Evolutionary conservation across 768 basidiomycete genomes (phyloP), one percentile per base, ranked within the genome.

Genomic region (Strobilomyces echinocephalus): DNA sequence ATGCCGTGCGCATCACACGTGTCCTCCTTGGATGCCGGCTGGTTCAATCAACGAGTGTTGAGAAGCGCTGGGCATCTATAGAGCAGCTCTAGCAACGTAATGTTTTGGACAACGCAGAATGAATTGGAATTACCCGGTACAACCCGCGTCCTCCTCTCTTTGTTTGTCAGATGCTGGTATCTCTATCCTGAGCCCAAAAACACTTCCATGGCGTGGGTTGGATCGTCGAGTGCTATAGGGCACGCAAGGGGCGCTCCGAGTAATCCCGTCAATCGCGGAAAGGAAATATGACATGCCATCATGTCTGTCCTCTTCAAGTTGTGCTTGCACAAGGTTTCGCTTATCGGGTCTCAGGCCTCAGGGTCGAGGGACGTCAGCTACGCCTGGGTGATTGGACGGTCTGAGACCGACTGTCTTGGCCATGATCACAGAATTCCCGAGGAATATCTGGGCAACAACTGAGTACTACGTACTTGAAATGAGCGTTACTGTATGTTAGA

Each of bases 1-100:
- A 43, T 34, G 30, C 66, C 67, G 55, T 56, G 38, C 66, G 26
- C 36, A 62, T 61, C 58, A 59, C 44, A 61, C 67, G 33, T 69
- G 66, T 62, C 51, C 34, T 16, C 52, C 15, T 31, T 1, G 10
- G n/a, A 49, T 31, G 34, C 52, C 24, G 51, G 46, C 6, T 21
- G n/a, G 47, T 51, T 38, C 24, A 24, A 24, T 38, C 16, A 11
- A 6, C 6, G 2, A 36, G 63, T 48, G 55, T 44, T 10, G 26
- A 43, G 28, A 48, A 36, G 24, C 38, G 48, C 48, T n/a, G n/a
- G n/a, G n/a, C n/a, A n/a, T n/a, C n/a, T n/a, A n/a, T n/a, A n/a
- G n/a, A n/a, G n/a, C n/a, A n/a, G n/a, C n/a, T n/a, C n/a, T n/a
- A n/a, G n/a, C n/a, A n/a, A n/a, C n/a, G n/a, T n/a, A n/a, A n/a